A percentile compares a stretch with the other conserved stretches of the same genome.
Evolutionary conservation across 352 stramenopile genomes (phyloP).

Genomic region (Globisporangium sylvaticum): DNA sequence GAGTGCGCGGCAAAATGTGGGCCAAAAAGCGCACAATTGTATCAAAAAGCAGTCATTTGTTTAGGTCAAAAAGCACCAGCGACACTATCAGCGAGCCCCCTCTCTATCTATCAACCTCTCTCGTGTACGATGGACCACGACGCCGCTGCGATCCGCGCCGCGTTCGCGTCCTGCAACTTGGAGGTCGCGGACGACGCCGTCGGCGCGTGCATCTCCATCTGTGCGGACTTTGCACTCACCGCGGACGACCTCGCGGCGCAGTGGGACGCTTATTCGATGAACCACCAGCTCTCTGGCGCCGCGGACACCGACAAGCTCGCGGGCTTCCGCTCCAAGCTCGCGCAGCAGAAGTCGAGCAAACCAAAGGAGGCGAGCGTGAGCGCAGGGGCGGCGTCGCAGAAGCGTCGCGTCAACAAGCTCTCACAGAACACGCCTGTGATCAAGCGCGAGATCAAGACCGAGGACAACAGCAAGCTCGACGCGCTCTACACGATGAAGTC

Average conservation of each 20-base stretch:
- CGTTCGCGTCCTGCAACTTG: slow-evolving; percentile 71
- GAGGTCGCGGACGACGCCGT: slow-evolving; percentile 68
- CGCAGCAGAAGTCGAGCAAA: slow-evolving; percentile 46
- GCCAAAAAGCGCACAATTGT: not conserved
- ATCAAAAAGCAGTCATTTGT: not conserved
- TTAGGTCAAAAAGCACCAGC: not conserved
- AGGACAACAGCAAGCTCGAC: slow-evolving; percentile 44
- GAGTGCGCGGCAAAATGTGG: not conserved
- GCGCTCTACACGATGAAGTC: slow-evolving; percentile 73
- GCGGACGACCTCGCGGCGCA: slow-evolving; percentile 73
- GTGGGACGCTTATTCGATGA: slow-evolving; percentile 87
- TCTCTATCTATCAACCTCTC: not conserved
- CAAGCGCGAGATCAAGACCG: slow-evolving; percentile 59
- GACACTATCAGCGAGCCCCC: not conserved
- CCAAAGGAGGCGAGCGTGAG: slow-evolving; percentile 26
- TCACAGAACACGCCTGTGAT: slow-evolving; percentile 45
- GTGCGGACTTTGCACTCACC: slow-evolving; percentile 71
- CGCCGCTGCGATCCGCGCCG: slow-evolving; percentile 51
- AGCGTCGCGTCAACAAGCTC: slow-evolving; percentile 40
- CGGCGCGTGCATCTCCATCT: slow-evolving; percentile 63
- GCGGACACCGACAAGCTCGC: slow-evolving; percentile 55
- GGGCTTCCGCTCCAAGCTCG: slow-evolving; percentile 68
- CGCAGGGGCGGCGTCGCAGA: slow-evolving; percentile 32
- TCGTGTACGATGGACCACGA: slow-evolving; percentile 47
- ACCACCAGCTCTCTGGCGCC: slow-evolving; percentile 62